A percentile compares a stretch with the other conserved stretches of the same genome.
phyloP scores from a whole-genome alignment of 2,329 filamentous ascomycete species.

The Colletotrichum lindemuthianum region DNA sequence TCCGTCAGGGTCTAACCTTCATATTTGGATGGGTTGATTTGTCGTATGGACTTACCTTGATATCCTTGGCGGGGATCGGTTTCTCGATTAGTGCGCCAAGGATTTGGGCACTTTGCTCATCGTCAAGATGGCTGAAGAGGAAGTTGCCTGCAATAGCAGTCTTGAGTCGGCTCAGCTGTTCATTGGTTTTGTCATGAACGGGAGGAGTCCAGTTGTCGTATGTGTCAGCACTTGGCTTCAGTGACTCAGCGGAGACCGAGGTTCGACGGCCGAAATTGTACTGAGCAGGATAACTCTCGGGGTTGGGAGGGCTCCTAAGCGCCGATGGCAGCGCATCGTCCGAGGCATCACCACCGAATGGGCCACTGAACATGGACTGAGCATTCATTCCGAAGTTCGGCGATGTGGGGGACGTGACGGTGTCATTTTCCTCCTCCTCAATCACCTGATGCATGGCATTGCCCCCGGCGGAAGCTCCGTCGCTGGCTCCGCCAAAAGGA shows the following conservation, averaged over 20 bases:
- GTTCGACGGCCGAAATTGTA: conserved; percentile 95
- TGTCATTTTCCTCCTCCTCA: conserved; percentile 86
- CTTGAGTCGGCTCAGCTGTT: conserved; percentile 83
- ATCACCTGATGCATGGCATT: conserved; percentile 66
- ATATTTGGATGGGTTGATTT: too few relatives aligned
- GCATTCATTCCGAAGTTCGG: conserved; percentile 62
- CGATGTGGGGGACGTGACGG: conserved; percentile 78
- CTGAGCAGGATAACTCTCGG: conserved; percentile 84
- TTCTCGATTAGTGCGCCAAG: conserved; percentile 94
- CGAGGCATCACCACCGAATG: conserved; percentile 62
- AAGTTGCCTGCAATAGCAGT: conserved; percentile 89
- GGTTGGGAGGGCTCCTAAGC: conserved; percentile 60
- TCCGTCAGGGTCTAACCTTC: conserved; percentile 39
- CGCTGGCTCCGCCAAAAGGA: conserved; percentile 72
- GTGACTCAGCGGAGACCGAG: conserved; percentile 94
- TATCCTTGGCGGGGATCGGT: conserved; percentile 89
- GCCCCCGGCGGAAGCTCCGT: conserved; percentile 43
- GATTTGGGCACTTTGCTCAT: conserved; percentile 89
- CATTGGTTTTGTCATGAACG: conserved; percentile 81
- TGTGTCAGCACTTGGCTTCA: conserved; percentile 85
- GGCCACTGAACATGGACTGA: conserved; percentile 57
- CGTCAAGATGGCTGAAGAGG: conserved; percentile 92
- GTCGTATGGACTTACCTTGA: conserved; percentile 61
- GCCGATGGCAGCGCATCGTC: conserved; percentile 57
- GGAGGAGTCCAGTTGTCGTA: conserved; percentile 93